Conservation (phyloP, 495 filamentous ascomycete species). For the Aspergillus mulundensis region DNA sequence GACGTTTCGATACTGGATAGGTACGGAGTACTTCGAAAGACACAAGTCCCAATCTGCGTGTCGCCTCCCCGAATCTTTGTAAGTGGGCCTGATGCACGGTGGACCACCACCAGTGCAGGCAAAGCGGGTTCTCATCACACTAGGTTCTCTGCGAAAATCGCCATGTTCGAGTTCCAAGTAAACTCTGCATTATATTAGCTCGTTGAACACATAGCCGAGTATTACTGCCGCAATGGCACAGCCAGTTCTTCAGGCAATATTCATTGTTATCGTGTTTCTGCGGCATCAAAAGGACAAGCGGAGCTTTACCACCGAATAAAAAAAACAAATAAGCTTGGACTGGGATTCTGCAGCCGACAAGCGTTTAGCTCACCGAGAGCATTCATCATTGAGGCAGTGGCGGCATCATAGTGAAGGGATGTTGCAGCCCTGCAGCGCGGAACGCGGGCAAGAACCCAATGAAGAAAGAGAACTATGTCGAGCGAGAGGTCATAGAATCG, state of each 20-base stretch:
- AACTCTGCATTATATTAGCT: neutral
- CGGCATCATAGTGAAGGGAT: neutral
- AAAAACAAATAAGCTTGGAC: neutral
- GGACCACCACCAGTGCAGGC: neutral
- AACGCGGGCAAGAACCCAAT: conserved; percentile 4
- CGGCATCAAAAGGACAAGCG: neutral
- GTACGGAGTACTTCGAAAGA: neutral
- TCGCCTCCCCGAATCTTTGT: neutral
- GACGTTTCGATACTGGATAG: neutral
- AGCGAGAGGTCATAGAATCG: conserved; percentile 7
- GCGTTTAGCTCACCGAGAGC: neutral
- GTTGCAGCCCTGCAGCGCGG: conserved; percentile 2
- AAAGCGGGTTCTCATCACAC: conserved; percentile 1
- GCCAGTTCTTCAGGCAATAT: neutral
- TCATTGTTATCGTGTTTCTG: neutral
- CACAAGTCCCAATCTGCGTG: neutral
- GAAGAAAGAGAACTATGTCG: neutral
- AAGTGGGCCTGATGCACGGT: conserved; percentile 9
- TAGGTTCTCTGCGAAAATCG: neutral
- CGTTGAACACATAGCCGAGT: neutral
- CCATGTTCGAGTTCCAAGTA: neutral
- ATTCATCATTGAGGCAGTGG: conserved; percentile 1
- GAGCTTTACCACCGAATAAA: neutral
- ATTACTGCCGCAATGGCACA: neutral
- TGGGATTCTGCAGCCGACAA: neutral